Percentiles rank a stretch among this genome's conserved stretches.
Evolutionary conservation across 2,329 filamentous ascomycete species (phyloP).

Genomic region (Nothophaeocryptopus gaeumannii): DNA sequence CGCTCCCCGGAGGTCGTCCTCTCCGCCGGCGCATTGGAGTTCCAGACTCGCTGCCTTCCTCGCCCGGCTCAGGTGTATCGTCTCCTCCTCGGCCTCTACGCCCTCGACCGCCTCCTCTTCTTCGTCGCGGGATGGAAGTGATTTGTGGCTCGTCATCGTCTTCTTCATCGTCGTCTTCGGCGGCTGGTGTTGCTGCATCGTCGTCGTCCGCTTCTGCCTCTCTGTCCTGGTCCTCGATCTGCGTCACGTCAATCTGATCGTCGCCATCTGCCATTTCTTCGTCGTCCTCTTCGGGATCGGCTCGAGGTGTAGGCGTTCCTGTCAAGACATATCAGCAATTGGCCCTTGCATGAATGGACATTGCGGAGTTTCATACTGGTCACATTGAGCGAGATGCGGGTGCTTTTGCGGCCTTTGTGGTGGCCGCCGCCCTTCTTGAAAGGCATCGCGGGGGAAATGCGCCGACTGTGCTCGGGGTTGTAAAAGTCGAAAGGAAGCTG

Average conservation of each 20-base stretch:
- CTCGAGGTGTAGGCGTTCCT: slow-evolving; percentile 28
- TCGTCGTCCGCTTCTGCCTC: slow-evolving; percentile 24
- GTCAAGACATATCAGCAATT: slow-evolving; percentile 3
- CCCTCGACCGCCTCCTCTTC: slow-evolving; percentile 35
- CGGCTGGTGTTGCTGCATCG: slow-evolving; percentile 26
- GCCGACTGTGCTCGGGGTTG: too few species aligned
- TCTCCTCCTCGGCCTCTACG: slow-evolving; percentile 48
- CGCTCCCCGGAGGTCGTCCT: slow-evolving; percentile 45
- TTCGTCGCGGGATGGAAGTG: slow-evolving; percentile 39
- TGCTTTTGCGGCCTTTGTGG: slow-evolving; percentile 26
- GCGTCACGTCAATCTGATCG: slow-evolving; percentile 23
- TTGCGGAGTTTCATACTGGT: slow-evolving; percentile 14
- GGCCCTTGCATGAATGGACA: slow-evolving; percentile 6
- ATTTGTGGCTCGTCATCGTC: slow-evolving; percentile 33
- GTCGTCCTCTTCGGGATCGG: slow-evolving; percentile 28
- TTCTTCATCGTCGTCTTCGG: slow-evolving; percentile 31
- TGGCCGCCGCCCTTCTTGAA: slow-evolving; percentile 29
- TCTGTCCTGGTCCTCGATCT: slow-evolving; percentile 20
- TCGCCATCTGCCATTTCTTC: slow-evolving; percentile 34
- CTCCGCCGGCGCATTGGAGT: slow-evolving; percentile 50
- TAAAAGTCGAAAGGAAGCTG: too few species aligned
- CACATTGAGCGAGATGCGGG: slow-evolving; percentile 21
- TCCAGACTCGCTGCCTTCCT: slow-evolving; percentile 46
- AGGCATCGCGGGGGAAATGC: slow-evolving; percentile 19
- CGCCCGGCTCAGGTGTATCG: slow-evolving; percentile 58